A percentile compares a stretch with the other conserved stretches of the same genome.
phyloP scores from a whole-genome alignment of 192 early-diverging fungal genomes.

The Backusella australiensis region DNA sequence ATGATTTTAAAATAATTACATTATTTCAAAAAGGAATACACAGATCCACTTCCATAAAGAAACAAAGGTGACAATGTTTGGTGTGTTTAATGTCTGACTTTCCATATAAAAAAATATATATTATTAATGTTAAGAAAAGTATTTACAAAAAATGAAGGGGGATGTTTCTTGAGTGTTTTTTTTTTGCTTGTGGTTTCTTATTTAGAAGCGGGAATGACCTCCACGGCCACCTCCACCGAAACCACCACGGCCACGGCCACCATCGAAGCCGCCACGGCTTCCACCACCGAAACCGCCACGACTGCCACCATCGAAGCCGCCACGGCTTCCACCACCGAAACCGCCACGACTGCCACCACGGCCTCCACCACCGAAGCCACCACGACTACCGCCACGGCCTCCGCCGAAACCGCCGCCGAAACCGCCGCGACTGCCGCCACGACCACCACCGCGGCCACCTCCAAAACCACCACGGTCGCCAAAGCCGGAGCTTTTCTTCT shows the following conservation, averaged over 20 bases:
- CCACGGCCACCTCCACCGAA: background rate
- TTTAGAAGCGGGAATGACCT: background rate
- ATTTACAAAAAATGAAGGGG: background rate
- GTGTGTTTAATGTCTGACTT: background rate
- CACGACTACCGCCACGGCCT: background rate
- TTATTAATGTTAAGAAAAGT: constrained; percentile 4
- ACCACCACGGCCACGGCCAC: background rate
- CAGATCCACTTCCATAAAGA: background rate
- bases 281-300: background rate
- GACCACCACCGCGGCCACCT: constrained; percentile 3
- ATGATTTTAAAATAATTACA: no score
- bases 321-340: constrained; percentile 42
- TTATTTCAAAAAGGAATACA: background rate
- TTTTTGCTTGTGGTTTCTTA: background rate
- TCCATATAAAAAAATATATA: background rate
- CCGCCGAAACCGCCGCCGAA: constrained; percentile 42
- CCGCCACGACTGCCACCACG: constrained; percentile 40
- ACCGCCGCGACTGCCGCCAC: constrained; percentile 8
- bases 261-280: background rate
- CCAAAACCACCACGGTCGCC: constrained; percentile 15
- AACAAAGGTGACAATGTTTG: background rate
- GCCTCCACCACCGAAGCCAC: constrained; percentile 8
- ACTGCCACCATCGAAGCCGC: background rate
- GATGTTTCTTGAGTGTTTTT: background rate
- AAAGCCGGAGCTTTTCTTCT: constrained; percentile 46